phyloP scores from a whole-genome alignment of 352 stramenopile genomes.

The Phytopythium boreale region DNA sequence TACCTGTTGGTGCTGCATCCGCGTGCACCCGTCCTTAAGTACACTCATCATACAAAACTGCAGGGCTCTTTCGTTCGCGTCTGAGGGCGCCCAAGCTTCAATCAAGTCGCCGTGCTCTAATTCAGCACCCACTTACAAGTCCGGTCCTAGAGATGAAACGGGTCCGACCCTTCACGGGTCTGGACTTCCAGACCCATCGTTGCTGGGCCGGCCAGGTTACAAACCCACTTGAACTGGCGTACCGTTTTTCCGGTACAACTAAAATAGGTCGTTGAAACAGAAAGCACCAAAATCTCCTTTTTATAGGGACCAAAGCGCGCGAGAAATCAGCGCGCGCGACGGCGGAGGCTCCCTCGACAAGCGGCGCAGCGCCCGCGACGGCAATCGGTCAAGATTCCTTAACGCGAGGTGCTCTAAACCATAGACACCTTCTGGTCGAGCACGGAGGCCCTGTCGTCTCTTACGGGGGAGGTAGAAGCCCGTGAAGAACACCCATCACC shows the following conservation, averaged over 20 bases:
- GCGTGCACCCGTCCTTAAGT: neutral
- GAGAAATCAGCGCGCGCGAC: neutral
- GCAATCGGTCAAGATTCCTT: neutral
- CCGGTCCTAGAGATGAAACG: too few species aligned
- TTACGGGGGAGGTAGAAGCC: neutral
- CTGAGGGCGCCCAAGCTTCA: too few species aligned
- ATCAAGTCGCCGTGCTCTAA: too few species aligned
- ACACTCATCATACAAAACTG: too few species aligned
- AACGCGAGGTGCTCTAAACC: neutral
- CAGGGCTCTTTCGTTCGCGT: too few species aligned
- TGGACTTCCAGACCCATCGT: too few species aligned
- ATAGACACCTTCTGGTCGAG: neutral
- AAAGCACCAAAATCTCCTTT: neutral
- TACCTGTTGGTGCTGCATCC: neutral
- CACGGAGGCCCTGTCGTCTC: neutral
- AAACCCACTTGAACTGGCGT: neutral
- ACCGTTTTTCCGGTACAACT: conserved; percentile 1
- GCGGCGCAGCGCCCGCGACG: neutral
- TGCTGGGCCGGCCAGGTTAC: neutral
- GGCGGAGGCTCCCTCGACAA: neutral
- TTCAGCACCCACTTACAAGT: too few species aligned
- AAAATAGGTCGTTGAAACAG: neutral
- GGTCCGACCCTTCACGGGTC: too few species aligned
- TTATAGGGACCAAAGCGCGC: neutral
- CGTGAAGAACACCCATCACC: neutral